Evolutionary conservation across 2,329 filamentous ascomycete genomes (phyloP).

Genomic region (Ceratocystis huliohia): DNA sequence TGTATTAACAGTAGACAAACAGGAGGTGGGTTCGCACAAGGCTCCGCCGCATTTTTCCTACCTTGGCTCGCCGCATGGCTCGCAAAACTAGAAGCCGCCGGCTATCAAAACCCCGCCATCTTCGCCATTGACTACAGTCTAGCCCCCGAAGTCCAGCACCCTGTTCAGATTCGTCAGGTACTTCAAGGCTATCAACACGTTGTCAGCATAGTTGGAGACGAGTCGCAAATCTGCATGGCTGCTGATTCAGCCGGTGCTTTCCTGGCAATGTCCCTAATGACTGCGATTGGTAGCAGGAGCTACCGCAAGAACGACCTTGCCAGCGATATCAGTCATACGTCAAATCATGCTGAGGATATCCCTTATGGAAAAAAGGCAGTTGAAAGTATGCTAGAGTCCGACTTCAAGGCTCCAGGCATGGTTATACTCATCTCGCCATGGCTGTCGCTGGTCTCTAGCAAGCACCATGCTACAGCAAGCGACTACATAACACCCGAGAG

Average conservation of each 20-base stretch:
- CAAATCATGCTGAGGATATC: neutral
- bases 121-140: conserved; percentile 72
- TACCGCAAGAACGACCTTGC: conserved; percentile 14
- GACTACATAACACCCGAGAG: conserved; percentile 61
- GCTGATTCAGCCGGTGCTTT: conserved; percentile 73
- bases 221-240: conserved; percentile 53
- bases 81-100: conserved; percentile 47
- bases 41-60: conserved; percentile 69
- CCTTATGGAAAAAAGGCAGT: conserved; percentile 10
- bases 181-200: conserved; percentile 59
- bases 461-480: conserved; percentile 55
- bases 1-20: conserved; percentile 9
- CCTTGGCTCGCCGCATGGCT: conserved; percentile 70
- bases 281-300: conserved; percentile 13
- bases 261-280: conserved; percentile 56
- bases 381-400: conserved; percentile 6
- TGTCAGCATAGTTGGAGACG: conserved; percentile 43
- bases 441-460: conserved; percentile 56
- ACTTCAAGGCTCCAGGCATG: conserved; percentile 32
- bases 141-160: conserved; percentile 54
- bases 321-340: neutral
- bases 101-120: conserved; percentile 63
- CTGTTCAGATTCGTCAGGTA: conserved; percentile 58
- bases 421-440: conserved; percentile 70
- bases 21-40: conserved; percentile 76